Conservation (phyloP, 306 rosid species). For the Vigna radiata region DNA sequence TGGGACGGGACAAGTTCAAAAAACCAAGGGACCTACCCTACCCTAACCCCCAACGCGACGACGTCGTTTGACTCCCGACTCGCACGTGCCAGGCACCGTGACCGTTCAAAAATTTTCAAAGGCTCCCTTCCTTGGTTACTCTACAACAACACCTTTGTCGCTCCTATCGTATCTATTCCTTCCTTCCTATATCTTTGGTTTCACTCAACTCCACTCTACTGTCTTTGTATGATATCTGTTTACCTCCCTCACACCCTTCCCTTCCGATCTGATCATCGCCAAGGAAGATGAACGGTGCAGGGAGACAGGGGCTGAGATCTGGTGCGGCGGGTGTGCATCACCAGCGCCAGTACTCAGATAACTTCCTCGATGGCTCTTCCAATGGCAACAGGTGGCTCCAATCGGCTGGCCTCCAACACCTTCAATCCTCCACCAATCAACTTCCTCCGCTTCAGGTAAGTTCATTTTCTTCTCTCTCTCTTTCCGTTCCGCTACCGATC, state of each 20-base stretch:
- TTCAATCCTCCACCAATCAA: slow-evolving; percentile 68
- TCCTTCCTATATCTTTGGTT: slow-evolving; percentile 58
- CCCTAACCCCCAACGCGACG: slow-evolving; percentile 31
- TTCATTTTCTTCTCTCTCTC: neutral
- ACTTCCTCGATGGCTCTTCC: slow-evolving; percentile 64
- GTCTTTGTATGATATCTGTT: slow-evolving; percentile 16
- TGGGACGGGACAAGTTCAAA: slow-evolving; percentile 60
- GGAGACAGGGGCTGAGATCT: slow-evolving; percentile 95
- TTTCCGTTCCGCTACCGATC: neutral
- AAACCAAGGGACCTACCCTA: slow-evolving; percentile 35
- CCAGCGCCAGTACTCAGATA: slow-evolving; percentile 89
- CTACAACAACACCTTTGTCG: slow-evolving; percentile 11
- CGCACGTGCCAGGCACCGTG: slow-evolving; percentile 44
- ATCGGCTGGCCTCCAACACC: slow-evolving; percentile 94
- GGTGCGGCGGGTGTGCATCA: slow-evolving; percentile 80
- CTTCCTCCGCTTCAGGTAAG: slow-evolving; percentile 72
- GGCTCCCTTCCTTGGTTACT: slow-evolving; percentile 22
- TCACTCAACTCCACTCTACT: slow-evolving; percentile 41
- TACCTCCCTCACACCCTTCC: slow-evolving; percentile 8
- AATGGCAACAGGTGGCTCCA: slow-evolving; percentile 84
- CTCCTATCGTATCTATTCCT: slow-evolving; percentile 36
- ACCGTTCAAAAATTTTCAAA: slow-evolving; percentile 54
- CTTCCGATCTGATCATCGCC: slow-evolving; percentile 46
- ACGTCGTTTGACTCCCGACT: slow-evolving; percentile 52
- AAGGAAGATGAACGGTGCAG: slow-evolving; percentile 77